A percentile compares a stretch with the other conserved stretches of the same genome.
Evolutionary conservation across 139 green algal genomes (phyloP).

Genomic region (Chlorella sp.): DNA sequence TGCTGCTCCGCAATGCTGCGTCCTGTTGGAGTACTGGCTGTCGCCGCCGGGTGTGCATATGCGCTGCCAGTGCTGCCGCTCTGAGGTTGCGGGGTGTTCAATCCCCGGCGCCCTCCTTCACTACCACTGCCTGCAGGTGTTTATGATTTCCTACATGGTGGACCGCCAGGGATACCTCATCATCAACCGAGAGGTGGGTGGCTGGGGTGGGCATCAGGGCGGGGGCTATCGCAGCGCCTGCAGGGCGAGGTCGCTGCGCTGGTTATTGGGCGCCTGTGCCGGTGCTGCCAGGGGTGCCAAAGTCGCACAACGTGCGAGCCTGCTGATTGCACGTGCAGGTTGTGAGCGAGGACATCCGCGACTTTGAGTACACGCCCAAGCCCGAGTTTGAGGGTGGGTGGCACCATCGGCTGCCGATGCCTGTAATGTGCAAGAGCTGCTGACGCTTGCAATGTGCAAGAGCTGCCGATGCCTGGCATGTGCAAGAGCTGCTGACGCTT

Average conservation of each 20-base stretch:
- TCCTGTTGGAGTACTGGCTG: no score
- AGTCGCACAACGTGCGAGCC: no score
- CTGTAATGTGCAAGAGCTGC: neutral
- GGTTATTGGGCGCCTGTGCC: no score
- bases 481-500: neutral
- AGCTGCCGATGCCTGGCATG: neutral
- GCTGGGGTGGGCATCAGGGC: no score
- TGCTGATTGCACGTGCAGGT: no score
- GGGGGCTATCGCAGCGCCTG: no score
- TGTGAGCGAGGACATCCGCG: slow-evolving; percentile 87
- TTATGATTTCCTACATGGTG: slow-evolving; percentile 99
- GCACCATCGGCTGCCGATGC: neutral
- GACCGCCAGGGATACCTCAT: slow-evolving; percentile 97
- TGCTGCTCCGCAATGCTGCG: no score
- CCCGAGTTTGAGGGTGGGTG: slow-evolving; percentile 83
- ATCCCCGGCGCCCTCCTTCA: neutral
- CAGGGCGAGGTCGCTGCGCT: no score
- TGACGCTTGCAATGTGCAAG: neutral
- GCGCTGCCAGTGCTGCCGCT: neutral
- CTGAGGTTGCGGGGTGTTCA: no score
- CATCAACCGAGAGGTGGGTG: slow-evolving; percentile 80
- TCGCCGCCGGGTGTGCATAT: slow-evolving; percentile 48
- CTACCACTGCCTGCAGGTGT: slow-evolving; percentile 66
- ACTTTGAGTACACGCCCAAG: slow-evolving; percentile 99
- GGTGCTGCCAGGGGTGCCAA: no score